Evolutionary conservation across 345 rosid species (phyloP).

Genomic region (Salix purpurea): DNA sequence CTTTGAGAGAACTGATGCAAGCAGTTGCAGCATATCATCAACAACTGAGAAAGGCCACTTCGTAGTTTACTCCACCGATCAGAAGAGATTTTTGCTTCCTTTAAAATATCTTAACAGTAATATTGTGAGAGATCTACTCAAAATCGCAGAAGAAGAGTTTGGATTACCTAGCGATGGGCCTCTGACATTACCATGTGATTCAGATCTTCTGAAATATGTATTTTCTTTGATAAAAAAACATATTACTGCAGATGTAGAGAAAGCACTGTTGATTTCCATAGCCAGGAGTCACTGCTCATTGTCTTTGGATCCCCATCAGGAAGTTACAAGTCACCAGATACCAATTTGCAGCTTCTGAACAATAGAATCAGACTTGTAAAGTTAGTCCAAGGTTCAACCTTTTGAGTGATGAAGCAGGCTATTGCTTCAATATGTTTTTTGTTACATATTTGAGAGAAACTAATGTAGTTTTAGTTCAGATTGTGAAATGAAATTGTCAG

Average conservation of each 20-base stretch:
- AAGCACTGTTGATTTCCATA: neutral
- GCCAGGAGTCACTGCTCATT: neutral
- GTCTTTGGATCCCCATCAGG: neutral
- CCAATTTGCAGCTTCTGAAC: neutral
- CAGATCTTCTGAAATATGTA: slow-evolving; percentile 5
- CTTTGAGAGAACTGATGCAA: neutral
- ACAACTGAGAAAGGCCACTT: slow-evolving; percentile 5
- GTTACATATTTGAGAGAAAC: too few species aligned
- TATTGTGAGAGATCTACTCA: neutral
- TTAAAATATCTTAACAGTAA: slow-evolving; percentile 2
- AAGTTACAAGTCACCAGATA: neutral
- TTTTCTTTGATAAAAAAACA: neutral
- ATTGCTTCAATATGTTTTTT: too few species aligned
- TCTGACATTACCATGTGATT: slow-evolving; percentile 10
- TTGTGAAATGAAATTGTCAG: too few species aligned
- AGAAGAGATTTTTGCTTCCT: slow-evolving; percentile 8
- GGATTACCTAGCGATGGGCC: slow-evolving; percentile 1
- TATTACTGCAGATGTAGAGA: neutral
- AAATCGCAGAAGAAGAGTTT: slow-evolving; percentile 17
- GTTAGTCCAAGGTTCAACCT: too few species aligned
- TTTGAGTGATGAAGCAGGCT: too few species aligned
- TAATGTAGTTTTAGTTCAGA: too few species aligned
- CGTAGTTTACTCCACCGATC: slow-evolving; percentile 4
- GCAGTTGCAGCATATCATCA: neutral
- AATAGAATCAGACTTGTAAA: neutral